Conservation (phyloP, 768 basidiomycete genomes). For the Mrakia gelida region DNA sequence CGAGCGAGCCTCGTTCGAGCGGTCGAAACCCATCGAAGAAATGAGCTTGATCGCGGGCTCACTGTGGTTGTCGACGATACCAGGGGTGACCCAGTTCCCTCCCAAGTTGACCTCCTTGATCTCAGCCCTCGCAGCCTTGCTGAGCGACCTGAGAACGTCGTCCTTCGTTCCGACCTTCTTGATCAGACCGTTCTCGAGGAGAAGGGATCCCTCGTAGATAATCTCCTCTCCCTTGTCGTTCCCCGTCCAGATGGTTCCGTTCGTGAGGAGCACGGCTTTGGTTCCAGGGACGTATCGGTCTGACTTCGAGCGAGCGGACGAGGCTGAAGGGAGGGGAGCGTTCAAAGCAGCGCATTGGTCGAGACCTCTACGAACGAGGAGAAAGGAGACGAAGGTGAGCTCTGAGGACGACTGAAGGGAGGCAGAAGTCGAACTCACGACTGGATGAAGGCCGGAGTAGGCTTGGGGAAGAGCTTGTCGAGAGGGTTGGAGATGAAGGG, state of each 20-base stretch:
- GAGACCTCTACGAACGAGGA: slow-evolving; percentile 32
- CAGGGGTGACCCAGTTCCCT: slow-evolving; percentile 76
- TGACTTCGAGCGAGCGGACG: slow-evolving; percentile 33
- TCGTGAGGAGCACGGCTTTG: slow-evolving; percentile 53
- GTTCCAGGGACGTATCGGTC: slow-evolving; percentile 52
- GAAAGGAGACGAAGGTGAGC: no score
- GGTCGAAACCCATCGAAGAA: no score
- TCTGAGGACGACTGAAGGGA: neutral
- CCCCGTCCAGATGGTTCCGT: slow-evolving; percentile 77
- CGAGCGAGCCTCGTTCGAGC: no score
- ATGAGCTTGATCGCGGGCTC: no score
- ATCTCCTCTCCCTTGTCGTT: slow-evolving; percentile 47
- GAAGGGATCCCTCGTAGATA: slow-evolving; percentile 56
- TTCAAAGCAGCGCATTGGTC: slow-evolving; percentile 41
- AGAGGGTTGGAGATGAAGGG: slow-evolving; percentile 16
- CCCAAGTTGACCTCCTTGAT: slow-evolving; percentile 47
- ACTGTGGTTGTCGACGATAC: slow-evolving; percentile 49
- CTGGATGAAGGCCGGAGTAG: neutral
- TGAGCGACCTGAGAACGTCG: slow-evolving; percentile 47
- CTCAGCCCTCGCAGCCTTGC: slow-evolving; percentile 43
- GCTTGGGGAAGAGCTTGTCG: neutral
- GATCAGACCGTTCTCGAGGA: slow-evolving; percentile 63
- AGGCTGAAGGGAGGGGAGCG: slow-evolving; percentile 33
- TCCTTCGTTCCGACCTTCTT: slow-evolving; percentile 53
- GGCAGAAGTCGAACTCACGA: no score